phyloP scores from a whole-genome alignment of 768 basidiomycete species.

The Auriculariales sp. region DNA sequence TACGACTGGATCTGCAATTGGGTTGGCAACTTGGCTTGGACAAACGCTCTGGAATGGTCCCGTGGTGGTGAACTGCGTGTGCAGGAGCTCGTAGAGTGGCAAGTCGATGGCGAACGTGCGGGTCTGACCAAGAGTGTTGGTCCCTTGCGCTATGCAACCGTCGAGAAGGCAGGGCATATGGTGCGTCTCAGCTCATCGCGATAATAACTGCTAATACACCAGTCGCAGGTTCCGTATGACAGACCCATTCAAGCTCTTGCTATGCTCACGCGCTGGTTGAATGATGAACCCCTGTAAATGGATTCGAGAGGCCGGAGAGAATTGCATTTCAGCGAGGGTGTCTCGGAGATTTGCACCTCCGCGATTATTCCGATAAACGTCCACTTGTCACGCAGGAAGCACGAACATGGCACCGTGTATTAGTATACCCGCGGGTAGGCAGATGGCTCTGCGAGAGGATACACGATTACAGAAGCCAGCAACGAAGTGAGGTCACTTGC shows the following conservation, averaged over 20 bases:
- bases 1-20: slow-evolving; percentile 12
- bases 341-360: too few relatives aligned
- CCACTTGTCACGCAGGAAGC: too few relatives aligned
- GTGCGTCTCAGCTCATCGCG: slow-evolving; percentile 6
- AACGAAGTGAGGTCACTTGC: too few relatives aligned
- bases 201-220: neutral
- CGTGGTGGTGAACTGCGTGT: slow-evolving; percentile 31
- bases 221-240: slow-evolving; percentile 11
- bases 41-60: slow-evolving; percentile 58
- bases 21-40: slow-evolving; percentile 50
- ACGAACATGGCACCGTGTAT: too few relatives aligned
- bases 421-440: too few relatives aligned
- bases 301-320: too few relatives aligned
- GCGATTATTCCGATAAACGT: too few relatives aligned
- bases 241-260: slow-evolving; percentile 17
- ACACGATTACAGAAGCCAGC: too few relatives aligned
- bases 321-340: too few relatives aligned
- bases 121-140: slow-evolving; percentile 23
- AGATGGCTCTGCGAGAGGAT: too few relatives aligned
- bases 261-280: slow-evolving; percentile 20
- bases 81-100: slow-evolving; percentile 17
- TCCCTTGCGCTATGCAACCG: slow-evolving; percentile 14
- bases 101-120: slow-evolving; percentile 18
- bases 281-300: slow-evolving; percentile 5
- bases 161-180: slow-evolving; percentile 20